These are phyloP conservation scores for Saccharomycopsis vini DNA, from an alignment of 805 yeast species.

Conservation along the genomic window DNA sequence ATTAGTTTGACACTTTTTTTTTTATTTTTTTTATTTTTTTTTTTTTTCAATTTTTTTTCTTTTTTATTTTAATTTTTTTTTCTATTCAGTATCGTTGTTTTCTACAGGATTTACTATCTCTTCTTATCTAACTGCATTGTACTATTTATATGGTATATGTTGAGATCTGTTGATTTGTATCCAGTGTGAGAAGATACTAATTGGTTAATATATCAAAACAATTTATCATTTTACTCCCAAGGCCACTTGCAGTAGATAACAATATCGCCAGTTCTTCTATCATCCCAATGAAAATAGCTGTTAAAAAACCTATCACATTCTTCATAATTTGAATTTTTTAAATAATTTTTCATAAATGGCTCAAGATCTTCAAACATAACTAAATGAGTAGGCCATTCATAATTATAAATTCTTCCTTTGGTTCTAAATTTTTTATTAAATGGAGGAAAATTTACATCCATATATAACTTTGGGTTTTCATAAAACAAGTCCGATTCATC, in stretches of 20 bases:
- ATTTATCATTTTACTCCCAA: constrained; percentile 28
- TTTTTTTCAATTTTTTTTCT: background rate
- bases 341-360: constrained; percentile 31
- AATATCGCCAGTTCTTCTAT: constrained; percentile 69
- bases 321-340: constrained; percentile 35
- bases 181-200: too few relatives aligned
- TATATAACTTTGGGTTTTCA: constrained; percentile 49
- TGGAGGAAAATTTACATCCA: constrained; percentile 46
- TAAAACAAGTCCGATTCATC: constrained; percentile 88
- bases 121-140: too few relatives aligned
- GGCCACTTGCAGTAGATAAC: constrained; percentile 46
- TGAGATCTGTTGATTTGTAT: too few relatives aligned
- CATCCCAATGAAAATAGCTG: constrained; percentile 78
- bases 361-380: constrained; percentile 64
- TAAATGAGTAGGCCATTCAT: constrained; percentile 65
- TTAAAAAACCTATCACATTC: constrained; percentile 59
- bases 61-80: background rate
- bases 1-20: background rate
- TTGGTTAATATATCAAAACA: too few relatives aligned
- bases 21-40: background rate
- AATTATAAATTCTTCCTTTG: constrained; percentile 26
- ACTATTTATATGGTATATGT: too few relatives aligned
- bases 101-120: too few relatives aligned
- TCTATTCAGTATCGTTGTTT: too few relatives aligned
- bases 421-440: constrained; percentile 21